Percentiles rank a stretch among this genome's conserved stretches.
Evolutionary conservation across 495 filamentous ascomycete species (phyloP).

Genomic region (Niebla homalea): DNA sequence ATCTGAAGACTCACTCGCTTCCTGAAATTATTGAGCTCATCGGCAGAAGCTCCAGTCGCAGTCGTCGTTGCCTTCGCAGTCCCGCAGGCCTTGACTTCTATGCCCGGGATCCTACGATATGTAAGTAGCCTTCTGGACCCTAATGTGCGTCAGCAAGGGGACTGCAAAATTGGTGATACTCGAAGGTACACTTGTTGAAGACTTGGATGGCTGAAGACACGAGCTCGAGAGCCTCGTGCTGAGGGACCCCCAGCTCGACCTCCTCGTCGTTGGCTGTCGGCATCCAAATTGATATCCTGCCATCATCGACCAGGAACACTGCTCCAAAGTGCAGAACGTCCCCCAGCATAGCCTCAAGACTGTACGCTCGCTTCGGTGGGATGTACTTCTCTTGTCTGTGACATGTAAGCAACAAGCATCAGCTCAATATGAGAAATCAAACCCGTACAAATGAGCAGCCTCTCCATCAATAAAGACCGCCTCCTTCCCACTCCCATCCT

Average conservation of each 20-base stretch:
- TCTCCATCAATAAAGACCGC: constrained; percentile 57
- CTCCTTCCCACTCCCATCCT: constrained; percentile 48
- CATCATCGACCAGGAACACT: constrained; percentile 64
- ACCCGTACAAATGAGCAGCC: constrained; percentile 51
- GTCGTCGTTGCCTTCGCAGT: constrained; percentile 27
- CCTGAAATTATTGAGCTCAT: constrained; percentile 73
- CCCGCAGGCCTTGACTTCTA: constrained; percentile 33
- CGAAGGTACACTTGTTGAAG: constrained; percentile 65
- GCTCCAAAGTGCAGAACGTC: constrained; percentile 78
- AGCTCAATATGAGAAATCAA: not conserved
- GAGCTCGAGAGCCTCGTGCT: constrained; percentile 63
- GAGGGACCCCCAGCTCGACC: constrained; percentile 60
- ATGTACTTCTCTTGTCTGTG: constrained; percentile 61
- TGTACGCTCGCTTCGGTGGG: constrained; percentile 81
- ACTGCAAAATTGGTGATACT: constrained; percentile 12
- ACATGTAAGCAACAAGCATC: not conserved
- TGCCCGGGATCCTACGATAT: constrained; percentile 58
- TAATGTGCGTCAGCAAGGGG: constrained; percentile 20
- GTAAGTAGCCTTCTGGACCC: constrained; percentile 81
- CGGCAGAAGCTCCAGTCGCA: constrained; percentile 29
- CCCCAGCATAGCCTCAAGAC: constrained; percentile 76
- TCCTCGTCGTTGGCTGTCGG: constrained; percentile 74
- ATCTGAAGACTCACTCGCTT: constrained; percentile 27
- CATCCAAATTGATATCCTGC: constrained; percentile 91
- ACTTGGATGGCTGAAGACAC: constrained; percentile 66